A percentile compares a stretch with the other conserved stretches of the same genome.
Conservation (phyloP, 805 yeast species). For the Wickerhamiella spandovensis region DNA sequence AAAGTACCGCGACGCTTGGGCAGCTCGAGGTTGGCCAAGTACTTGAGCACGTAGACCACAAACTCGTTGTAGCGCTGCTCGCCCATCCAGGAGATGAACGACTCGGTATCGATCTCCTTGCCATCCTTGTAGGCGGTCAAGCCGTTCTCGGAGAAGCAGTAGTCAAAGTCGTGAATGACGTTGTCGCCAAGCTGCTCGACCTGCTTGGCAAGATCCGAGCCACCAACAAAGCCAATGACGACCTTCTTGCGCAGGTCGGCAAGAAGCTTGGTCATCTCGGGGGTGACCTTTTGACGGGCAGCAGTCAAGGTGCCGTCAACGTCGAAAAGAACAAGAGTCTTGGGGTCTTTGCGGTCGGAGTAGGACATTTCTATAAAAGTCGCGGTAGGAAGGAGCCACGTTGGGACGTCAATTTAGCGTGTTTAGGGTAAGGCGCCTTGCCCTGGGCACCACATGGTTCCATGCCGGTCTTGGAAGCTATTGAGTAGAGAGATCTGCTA, state of each 20-base stretch:
- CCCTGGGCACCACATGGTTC: background rate
- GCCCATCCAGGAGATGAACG: conserved; percentile 92
- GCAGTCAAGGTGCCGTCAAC: conserved; percentile 98
- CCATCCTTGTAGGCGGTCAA: conserved; percentile 94
- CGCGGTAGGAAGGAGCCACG: background rate
- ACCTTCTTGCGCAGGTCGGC: conserved; percentile 74
- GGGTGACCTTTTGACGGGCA: conserved; percentile 59
- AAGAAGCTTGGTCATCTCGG: conserved; percentile 62
- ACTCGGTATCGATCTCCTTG: conserved; percentile 76
- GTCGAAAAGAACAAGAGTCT: conserved; percentile 83
- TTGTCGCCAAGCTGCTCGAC: conserved; percentile 85
- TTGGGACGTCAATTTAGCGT: background rate
- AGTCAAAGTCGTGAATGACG: conserved; percentile 72
- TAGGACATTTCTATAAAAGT: background rate
- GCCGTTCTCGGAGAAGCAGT: conserved; percentile 95
- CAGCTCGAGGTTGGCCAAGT: conserved; percentile 72
- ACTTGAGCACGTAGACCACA: conserved; percentile 70
- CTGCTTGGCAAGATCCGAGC: conserved; percentile 89
- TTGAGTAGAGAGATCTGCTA: too few species aligned
- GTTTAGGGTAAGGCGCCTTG: background rate
- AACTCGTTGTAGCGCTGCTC: conserved; percentile 85
- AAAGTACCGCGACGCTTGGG: conserved; percentile 99
- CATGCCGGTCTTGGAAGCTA: background rate
- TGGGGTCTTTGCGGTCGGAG: conserved; percentile 55
- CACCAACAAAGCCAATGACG: conserved; percentile 96